A percentile compares a stretch with the other conserved stretches of the same genome.
These are phyloP conservation scores for Aspergillus ellipticus DNA, from an alignment of 495 filamentous ascomycete genomes.

Conservation along the genomic window DNA sequence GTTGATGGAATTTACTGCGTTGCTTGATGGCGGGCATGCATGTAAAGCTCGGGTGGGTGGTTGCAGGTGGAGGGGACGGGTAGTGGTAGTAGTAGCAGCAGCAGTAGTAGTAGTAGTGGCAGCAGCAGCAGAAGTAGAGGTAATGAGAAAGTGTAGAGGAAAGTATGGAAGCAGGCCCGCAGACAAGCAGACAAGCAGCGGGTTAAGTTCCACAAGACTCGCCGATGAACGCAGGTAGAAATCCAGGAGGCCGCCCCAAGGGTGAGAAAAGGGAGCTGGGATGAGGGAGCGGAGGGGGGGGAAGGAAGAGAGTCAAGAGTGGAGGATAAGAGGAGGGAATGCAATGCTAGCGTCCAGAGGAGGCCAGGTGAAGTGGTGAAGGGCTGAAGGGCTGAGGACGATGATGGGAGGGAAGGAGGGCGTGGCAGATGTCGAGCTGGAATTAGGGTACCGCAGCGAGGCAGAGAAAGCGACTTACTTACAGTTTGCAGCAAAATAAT, in stretches of 20 bases:
- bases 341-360: conserved; percentile 8
- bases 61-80: background rate
- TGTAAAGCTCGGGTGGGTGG: conserved; percentile 1
- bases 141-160: background rate
- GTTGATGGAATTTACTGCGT: conserved; percentile 5
- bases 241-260: background rate
- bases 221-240: background rate
- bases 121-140: background rate
- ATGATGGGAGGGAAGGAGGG: background rate
- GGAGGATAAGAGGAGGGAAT: conserved; percentile 4
- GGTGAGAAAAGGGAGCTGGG: background rate
- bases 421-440: background rate
- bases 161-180: too few species aligned
- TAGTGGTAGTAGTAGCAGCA: background rate
- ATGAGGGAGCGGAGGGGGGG: conserved; percentile 5
- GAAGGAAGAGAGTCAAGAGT: conserved; percentile 9
- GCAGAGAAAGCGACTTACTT: conserved; percentile 4
- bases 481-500: conserved; percentile 16
- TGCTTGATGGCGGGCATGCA: conserved; percentile 6
- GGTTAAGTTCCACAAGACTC: background rate
- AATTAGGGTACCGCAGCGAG: background rate
- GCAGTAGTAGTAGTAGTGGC: too few species aligned
- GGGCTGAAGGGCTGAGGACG: too few species aligned
- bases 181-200: background rate
- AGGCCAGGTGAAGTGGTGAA: too few species aligned